These are phyloP conservation scores for Phytophthora podocarpi DNA, from an alignment of 352 stramenopile genomes.

Conservation along the genomic window DNA sequence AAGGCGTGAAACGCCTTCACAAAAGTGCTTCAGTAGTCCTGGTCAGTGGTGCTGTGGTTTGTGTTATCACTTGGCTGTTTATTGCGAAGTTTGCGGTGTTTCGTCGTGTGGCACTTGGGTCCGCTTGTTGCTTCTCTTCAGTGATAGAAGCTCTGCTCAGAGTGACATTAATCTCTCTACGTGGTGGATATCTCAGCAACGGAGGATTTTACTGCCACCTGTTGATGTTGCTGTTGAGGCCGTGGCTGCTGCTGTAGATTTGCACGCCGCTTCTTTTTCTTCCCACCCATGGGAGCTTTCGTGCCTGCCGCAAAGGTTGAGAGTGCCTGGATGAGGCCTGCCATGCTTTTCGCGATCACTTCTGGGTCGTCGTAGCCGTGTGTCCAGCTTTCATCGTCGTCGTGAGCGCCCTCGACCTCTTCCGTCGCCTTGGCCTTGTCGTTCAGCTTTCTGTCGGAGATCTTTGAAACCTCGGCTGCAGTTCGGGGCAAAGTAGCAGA, in stretches of 20 bases:
- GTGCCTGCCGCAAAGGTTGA: slow-evolving; percentile 21
- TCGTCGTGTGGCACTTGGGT: background rate
- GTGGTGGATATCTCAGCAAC: background rate
- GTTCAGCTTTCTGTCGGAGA: background rate
- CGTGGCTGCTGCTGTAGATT: slow-evolving; percentile 7
- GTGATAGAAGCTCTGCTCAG: background rate
- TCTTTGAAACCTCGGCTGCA: background rate
- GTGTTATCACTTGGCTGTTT: slow-evolving; percentile 3
- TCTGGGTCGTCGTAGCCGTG: slow-evolving; percentile 26
- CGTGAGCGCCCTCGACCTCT: background rate
- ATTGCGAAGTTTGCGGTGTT: slow-evolving; percentile 17
- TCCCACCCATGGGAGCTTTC: slow-evolving; percentile 3
- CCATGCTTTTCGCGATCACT: slow-evolving; percentile 23
- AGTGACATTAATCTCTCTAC: slow-evolving; percentile 4
- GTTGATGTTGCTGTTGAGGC: background rate
- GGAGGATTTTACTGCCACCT: background rate
- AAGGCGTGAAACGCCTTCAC: no score
- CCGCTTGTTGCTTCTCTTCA: background rate
- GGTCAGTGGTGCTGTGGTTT: background rate
- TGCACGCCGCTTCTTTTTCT: slow-evolving; percentile 13
- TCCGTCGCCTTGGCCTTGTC: background rate
- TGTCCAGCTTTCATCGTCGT: slow-evolving; percentile 22
- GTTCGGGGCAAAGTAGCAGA: background rate
- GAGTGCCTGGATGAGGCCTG: slow-evolving; percentile 29
- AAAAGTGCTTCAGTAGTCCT: no score